Base-by-base conservation (phyloP, 2,329 filamentous ascomycete genomes). In the Chalaropsis thielavioides region DNA sequence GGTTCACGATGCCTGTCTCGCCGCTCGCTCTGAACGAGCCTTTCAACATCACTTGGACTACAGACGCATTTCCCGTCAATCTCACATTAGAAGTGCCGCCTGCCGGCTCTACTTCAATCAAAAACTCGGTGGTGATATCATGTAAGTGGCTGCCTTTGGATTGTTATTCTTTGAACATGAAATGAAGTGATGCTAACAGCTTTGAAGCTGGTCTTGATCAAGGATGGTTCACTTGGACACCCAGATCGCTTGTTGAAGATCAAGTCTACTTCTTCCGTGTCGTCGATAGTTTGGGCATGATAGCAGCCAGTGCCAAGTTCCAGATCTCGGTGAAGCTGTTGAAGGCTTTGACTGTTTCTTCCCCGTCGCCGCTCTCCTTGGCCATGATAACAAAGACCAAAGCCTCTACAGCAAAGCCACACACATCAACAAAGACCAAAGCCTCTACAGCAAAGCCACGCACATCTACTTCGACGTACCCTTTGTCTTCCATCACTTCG, bases 11-110 rank as follows among this genome's bases (percentile, higher is more conserved):
- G 58, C 31, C 56, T 27, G 13, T 65, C 41, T 10, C 49, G 15
- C 6, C n/a, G 7, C 13, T 65, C 1, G 1, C 19, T 8, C 58
- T 62, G 17, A 27, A 35, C 19, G 41, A 62, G 58, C 31, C 46
- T 1, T 60, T 63, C 19, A 63, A 46, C 22, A n/a, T 66, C 6
- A 46, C 64, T 2, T 66, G 64, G 64, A 60, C 22, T 11, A 63
- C 64, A 17, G 27, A 66, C 38, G 41, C 61, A 15, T 38, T 40
- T 6, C 61, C 64, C 11, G 49, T 66, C 1, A 27, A 66, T 41
- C 13, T 66, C 5, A 63, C 61, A 15, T 31, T 65, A 15, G 41
- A 43, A 13, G 10, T 35, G 7, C 31, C 51, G 35, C 40, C 31
- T 8, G 51, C 11, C 15, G 8, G 19, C 38, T 17, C 41, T 2